Base-by-base conservation (phyloP, 1,284 basidiomycete genomes). In the Violaceomyces palustris region DNA sequence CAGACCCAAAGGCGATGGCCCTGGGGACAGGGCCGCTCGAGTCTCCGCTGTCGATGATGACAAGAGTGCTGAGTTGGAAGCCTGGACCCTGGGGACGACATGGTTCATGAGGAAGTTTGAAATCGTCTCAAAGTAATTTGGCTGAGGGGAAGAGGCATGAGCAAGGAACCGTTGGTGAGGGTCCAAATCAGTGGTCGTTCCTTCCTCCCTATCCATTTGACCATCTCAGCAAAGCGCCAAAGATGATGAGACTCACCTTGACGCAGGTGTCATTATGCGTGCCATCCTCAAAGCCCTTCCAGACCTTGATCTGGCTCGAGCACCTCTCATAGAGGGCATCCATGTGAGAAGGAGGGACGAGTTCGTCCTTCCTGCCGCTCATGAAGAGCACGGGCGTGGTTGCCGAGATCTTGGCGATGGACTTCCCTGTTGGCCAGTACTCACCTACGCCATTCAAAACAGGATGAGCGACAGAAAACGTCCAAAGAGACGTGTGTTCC, bases 281-380 rank as follows among this genome's bases (percentile, higher is more conserved):
- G 3, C 86, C 87, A 19, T 77, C 55, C 15, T 76, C 69, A 62
- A 87, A 86, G 50, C 35, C 52, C 45, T 49, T 61, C 41, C 64
- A 65, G 52, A 55, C 77, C 60, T 77, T 79, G 15, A 78, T 75
- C 11, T 83, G 77, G 33, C 68, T 69, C 6, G 41, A 28, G 44
- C 74, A 76, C 6, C 83, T 77, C 51, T 81, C 79, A 79, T 82
- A 86, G 1, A 96, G 77, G 1, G 79, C 79, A 17, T 79, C 77
- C 91, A 97, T 96, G 62, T 96, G 90, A 41, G 80, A 75, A 9
- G 80, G 82, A 2, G 89, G 90, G 0, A 97, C 87, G 11, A 97
- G 79, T 64, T 90, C 85, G 67, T 97, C 93, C 39, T 75, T 75
- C 35, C 77, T 73, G 4, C 92, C 92, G 0, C 75, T 86, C 15